phyloP scores from a whole-genome alignment of 495 filamentous ascomycete species.

The Neurospora sp. region DNA sequence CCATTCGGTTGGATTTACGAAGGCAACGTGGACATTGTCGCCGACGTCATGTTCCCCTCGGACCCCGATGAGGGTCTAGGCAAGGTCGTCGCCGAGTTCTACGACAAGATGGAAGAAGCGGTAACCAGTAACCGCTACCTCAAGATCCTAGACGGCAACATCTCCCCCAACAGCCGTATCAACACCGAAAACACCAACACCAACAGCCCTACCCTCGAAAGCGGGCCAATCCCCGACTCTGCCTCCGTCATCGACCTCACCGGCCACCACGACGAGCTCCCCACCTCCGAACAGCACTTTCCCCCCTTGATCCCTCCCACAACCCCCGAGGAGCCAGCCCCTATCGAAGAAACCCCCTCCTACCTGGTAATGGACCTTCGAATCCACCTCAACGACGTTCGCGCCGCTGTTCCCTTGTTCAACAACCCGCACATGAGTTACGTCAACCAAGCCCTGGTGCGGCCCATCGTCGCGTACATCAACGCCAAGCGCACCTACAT shows the following conservation, averaged over 20 bases:
- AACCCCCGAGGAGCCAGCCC: constrained; percentile 2
- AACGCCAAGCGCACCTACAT: constrained; percentile 90
- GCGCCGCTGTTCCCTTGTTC: constrained; percentile 85
- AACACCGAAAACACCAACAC: constrained; percentile 14
- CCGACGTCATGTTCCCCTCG: constrained; percentile 84
- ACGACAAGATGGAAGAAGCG: constrained; percentile 86
- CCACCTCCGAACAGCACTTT: neutral
- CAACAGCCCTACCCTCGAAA: constrained; percentile 4
- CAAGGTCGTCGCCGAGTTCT: constrained; percentile 88
- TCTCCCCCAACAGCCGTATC: constrained; percentile 8
- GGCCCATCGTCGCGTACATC: constrained; percentile 98
- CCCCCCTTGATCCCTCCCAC: neutral
- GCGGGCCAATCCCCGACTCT: neutral
- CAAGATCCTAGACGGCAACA: constrained; percentile 32
- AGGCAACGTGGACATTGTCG: constrained; percentile 91
- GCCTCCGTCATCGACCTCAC: neutral
- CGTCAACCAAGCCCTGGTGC: constrained; percentile 87
- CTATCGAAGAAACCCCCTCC: constrained; percentile 43
- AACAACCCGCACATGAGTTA: constrained; percentile 76
- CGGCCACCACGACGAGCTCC: neutral
- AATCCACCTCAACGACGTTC: constrained; percentile 84
- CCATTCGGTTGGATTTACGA: constrained; percentile 97
- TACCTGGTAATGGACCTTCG: constrained; percentile 84
- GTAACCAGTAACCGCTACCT: constrained; percentile 63
- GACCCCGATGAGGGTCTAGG: constrained; percentile 79